Evolutionary conservation across 1,284 basidiomycete species (phyloP).

Genomic region (Bondarzewia mesenterica): DNA sequence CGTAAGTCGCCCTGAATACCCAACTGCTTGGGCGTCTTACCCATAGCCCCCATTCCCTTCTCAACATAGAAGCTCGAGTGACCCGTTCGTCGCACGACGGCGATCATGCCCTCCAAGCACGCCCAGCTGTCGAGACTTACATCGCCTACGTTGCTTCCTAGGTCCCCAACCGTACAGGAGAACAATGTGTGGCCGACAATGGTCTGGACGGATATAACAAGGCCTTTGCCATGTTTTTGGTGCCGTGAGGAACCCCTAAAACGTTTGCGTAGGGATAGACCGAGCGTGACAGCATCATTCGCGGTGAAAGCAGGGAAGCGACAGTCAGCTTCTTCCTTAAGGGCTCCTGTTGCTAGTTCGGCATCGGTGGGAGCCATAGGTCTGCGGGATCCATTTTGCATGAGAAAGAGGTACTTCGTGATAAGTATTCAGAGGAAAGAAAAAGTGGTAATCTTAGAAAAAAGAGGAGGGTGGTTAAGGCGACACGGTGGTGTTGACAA

Average conservation of each 20-base stretch:
- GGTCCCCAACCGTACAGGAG: conserved; percentile 72
- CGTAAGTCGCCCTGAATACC: conserved; percentile 55
- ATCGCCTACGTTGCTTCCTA: conserved; percentile 59
- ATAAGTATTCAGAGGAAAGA: background rate
- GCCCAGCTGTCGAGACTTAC: conserved; percentile 75
- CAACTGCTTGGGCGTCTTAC: conserved; percentile 64
- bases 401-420: no score
- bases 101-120: conserved; percentile 69
- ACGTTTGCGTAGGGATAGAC: conserved; percentile 70
- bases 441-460: conserved; percentile 1
- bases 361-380: conserved; percentile 55
- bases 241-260: conserved; percentile 68
- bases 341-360: conserved; percentile 60
- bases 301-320: conserved; percentile 68
- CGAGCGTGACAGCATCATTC: conserved; percentile 70
- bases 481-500: no score
- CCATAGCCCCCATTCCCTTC: conserved; percentile 73
- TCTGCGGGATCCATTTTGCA: conserved; percentile 51
- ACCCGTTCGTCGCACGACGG: conserved; percentile 69
- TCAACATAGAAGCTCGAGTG: conserved; percentile 79
- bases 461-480: no score
- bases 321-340: conserved; percentile 58
- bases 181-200: conserved; percentile 73
- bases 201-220: conserved; percentile 69
- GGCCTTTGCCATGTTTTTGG: conserved; percentile 59